Base-by-base conservation (phyloP, 257 asterid species). In the Nicotiana knightiana region DNA sequence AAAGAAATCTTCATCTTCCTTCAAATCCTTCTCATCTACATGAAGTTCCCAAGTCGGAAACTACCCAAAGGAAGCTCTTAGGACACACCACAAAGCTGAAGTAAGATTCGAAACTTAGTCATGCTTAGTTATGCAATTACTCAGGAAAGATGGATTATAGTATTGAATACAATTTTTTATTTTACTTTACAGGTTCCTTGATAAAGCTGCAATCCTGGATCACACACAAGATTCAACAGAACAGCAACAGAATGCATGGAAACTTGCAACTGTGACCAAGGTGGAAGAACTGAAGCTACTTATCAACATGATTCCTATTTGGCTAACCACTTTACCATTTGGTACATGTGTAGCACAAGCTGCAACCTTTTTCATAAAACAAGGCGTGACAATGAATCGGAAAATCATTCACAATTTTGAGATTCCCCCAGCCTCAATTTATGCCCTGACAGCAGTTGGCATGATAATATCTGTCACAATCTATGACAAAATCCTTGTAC, bases 381-480 rank as follows among this genome's bases (percentile, higher is more conserved):
- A 94, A 71, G 82, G 92, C 81, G 48, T 88, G 10, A 83, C 88
- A 16, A 85, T 90, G 64, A 63, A 91, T 64, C 89, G 92, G 13
- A 82, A 58, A 21, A 73, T 46, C 43, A 77, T 93, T 84, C 76
- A 88, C 5, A 70, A 51, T 35, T 89, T 91, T 76, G 35, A 10
- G 17, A 89, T 94, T 84, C 97, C 98, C 16, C 89, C 99, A 12
- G 93, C 99, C 76, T 86, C 98, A 0, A 82, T 90, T 3, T 94
- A 86, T 37, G 89, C 93, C 35, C 57, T 94, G 6, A 54, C 97
- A 1, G 97, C 98, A 58, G 46, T 91, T 9, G 99, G 97, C 9
- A 91, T 93, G 98, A 89, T 94, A 55, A 0, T 88, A 11, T 81
- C 94, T 0, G 92, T 96, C 86, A 81, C 85, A 0, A 9, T 92